A percentile compares a stretch with the other conserved stretches of the same genome.
phyloP scores from a whole-genome alignment of 306 rosid genomes.

The Sechiopsis laciniata region DNA sequence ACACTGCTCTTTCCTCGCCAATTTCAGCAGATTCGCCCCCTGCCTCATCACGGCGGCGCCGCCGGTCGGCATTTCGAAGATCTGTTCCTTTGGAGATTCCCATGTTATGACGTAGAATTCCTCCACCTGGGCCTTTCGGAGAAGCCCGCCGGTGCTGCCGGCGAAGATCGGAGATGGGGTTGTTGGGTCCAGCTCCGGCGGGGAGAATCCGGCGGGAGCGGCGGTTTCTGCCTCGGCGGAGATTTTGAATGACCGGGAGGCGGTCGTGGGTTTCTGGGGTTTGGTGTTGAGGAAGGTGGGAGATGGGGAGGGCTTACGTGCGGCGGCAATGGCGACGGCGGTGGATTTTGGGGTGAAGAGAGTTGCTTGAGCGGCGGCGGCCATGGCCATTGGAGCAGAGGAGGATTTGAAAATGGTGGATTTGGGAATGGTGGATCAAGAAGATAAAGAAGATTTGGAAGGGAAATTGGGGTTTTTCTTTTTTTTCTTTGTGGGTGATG shows the following conservation, averaged over 20 bases:
- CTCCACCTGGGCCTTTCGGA: constrained; percentile 87
- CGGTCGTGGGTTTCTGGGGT: constrained; percentile 32
- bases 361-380: constrained; percentile 59
- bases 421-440: neutral
- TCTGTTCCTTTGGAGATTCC: constrained; percentile 89
- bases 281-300: constrained; percentile 37
- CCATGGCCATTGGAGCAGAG: constrained; percentile 53
- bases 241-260: constrained; percentile 32
- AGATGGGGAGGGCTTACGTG: constrained; percentile 48
- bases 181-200: constrained; percentile 77
- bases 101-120: constrained; percentile 93
- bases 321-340: no score
- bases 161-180: constrained; percentile 92
- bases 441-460: neutral
- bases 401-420: neutral
- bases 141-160: constrained; percentile 79
- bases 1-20: constrained; percentile 96
- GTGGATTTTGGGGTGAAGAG: constrained; percentile 48
- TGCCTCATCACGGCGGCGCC: constrained; percentile 97
- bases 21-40: constrained; percentile 75
- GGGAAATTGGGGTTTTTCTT: neutral
- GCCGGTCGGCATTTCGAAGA: constrained; percentile 97
- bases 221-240: constrained; percentile 33
- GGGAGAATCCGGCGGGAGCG: constrained; percentile 78
- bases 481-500: constrained; percentile 10